phyloP scores from a whole-genome alignment of 768 basidiomycete genomes.

The Boletus vinaceobasis region DNA sequence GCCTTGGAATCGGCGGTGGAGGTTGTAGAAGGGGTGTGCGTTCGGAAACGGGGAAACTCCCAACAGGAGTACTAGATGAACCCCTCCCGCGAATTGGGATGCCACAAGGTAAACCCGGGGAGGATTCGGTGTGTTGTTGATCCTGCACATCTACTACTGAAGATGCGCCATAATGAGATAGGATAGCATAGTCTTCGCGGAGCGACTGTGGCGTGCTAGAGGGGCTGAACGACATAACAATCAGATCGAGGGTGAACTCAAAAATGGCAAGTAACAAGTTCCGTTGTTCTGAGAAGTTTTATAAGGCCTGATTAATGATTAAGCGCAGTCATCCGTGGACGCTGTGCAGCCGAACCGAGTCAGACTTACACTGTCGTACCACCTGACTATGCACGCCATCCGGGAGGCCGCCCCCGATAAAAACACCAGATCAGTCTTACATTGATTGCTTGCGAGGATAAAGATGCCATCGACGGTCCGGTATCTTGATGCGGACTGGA shows the following conservation, averaged over 20 bases:
- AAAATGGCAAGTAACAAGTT: neutral
- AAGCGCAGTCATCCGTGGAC: neutral
- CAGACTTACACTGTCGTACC: too few species aligned
- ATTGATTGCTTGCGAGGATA: too few species aligned
- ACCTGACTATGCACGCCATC: too few species aligned
- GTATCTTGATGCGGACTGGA: too few species aligned
- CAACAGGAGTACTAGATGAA: neutral
- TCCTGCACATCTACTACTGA: slow-evolving; percentile 12
- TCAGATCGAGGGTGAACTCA: neutral
- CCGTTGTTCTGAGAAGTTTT: neutral
- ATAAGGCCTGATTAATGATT: neutral
- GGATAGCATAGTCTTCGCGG: slow-evolving; percentile 62
- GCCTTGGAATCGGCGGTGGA: slow-evolving; percentile 51
- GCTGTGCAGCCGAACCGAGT: neutral
- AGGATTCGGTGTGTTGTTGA: neutral
- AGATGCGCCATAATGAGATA: slow-evolving; percentile 47
- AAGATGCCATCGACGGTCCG: too few species aligned
- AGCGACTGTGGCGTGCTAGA: slow-evolving; percentile 38
- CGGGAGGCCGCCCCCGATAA: too few species aligned
- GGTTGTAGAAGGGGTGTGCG: slow-evolving; percentile 52
- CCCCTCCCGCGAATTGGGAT: slow-evolving; percentile 15
- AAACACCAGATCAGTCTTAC: too few species aligned
- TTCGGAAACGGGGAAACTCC: slow-evolving; percentile 33
- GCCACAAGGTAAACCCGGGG: slow-evolving; percentile 16
- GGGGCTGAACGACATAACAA: slow-evolving; percentile 17